Evolutionary conservation across 305 asterid species (phyloP).

Genomic region (Rubia balearica): DNA sequence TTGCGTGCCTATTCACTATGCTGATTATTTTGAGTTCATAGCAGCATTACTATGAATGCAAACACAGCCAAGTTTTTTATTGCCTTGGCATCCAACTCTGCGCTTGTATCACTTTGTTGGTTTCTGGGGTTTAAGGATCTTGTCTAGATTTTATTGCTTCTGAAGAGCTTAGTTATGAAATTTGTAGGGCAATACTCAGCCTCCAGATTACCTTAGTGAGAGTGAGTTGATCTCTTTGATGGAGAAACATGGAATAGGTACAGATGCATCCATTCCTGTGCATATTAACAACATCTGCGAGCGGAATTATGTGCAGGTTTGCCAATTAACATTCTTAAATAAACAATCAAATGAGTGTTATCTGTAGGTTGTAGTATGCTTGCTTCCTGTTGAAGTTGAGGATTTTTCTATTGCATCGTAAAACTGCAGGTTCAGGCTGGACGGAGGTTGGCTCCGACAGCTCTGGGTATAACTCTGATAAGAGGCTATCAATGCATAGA

Average conservation of each 20-base stretch:
- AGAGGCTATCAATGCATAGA: constrained; percentile 91
- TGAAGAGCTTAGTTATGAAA: constrained; percentile 12
- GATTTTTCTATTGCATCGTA: constrained; percentile 1
- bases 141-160: neutral
- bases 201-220: constrained; percentile 82
- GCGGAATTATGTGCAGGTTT: constrained; percentile 87
- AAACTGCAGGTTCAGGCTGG: constrained; percentile 72
- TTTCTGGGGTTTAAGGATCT: neutral
- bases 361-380: neutral
- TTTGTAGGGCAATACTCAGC: constrained; percentile 66
- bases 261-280: constrained; percentile 86
- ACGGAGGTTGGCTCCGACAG: constrained; percentile 76
- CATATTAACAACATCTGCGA: constrained; percentile 88
- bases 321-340: constrained; percentile 19
- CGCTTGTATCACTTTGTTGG: neutral
- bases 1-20: neutral
- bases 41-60: neutral
- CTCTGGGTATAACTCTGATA: constrained; percentile 80
- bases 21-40: neutral
- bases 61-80: neutral
- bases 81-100: neutral
- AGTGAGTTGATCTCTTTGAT: constrained; percentile 84
- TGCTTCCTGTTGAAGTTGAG: neutral
- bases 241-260: constrained; percentile 90
- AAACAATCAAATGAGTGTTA: neutral